These are phyloP conservation scores for Citrus unshiu DNA, from an alignment of 345 rosid species.

Conservation along the genomic window DNA sequence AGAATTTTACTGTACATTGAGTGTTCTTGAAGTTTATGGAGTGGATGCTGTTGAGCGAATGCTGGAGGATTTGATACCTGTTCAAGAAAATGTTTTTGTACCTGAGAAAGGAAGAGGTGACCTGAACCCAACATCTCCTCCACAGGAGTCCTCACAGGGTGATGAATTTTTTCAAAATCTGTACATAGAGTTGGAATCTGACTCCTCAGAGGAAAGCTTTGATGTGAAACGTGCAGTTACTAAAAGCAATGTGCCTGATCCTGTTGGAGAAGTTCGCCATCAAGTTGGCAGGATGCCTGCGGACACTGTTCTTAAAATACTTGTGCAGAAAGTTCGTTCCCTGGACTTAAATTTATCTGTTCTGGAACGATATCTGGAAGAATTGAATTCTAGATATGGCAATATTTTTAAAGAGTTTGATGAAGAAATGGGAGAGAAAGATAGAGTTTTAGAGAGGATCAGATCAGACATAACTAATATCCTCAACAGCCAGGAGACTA, in stretches of 20 bases:
- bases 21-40: conserved; percentile 78
- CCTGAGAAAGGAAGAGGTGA: conserved; percentile 39
- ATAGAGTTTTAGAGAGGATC: conserved; percentile 38
- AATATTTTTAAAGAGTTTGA: conserved; percentile 72
- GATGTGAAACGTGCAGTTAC: conserved; percentile 34
- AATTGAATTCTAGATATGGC: conserved; percentile 66
- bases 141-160: conserved; percentile 32
- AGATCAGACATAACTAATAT: conserved; percentile 50
- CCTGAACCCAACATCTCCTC: conserved; percentile 31
- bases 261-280: conserved; percentile 64
- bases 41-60: conserved; percentile 94
- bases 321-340: conserved; percentile 91
- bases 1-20: conserved; percentile 36
- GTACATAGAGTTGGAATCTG: conserved; percentile 32
- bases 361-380: conserved; percentile 84
- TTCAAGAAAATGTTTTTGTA: conserved; percentile 43
- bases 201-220: conserved; percentile 25
- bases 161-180: conserved; percentile 31
- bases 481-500: conserved; percentile 41
- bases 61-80: conserved; percentile 88
- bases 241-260: conserved; percentile 36
- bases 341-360: conserved; percentile 78
- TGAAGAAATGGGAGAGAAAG: conserved; percentile 56
- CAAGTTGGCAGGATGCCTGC: conserved; percentile 89
- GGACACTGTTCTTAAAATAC: conserved; percentile 84